phyloP scores from a whole-genome alignment of 2,329 filamentous ascomycete species.

The Fusarium continuum region DNA sequence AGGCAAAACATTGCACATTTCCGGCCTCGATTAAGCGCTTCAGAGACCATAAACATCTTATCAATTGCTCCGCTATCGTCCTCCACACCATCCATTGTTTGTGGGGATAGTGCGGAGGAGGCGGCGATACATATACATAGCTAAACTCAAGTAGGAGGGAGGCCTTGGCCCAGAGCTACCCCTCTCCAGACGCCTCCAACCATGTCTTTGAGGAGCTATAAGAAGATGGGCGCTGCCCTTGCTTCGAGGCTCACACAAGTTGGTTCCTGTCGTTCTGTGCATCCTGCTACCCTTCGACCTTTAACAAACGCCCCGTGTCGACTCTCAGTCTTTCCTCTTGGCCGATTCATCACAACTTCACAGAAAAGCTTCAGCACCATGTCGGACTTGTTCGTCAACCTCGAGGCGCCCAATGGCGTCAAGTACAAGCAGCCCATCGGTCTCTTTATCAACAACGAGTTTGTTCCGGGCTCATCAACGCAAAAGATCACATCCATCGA shows the following conservation, averaged over 20 bases:
- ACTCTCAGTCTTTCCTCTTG: conserved; percentile 13
- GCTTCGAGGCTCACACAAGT: conserved; percentile 1
- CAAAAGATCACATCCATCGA: conserved; percentile 44
- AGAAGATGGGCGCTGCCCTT: conserved; percentile 34
- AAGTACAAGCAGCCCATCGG: conserved; percentile 78
- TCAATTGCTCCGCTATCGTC: conserved; percentile 14
- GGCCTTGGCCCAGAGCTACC: conserved; percentile 16
- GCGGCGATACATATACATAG: conserved; percentile 13
- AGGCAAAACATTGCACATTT: conserved; percentile 25
- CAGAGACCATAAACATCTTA: not conserved
- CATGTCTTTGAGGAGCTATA: conserved; percentile 26
- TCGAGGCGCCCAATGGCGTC: conserved; percentile 80
- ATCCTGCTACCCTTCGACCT: conserved; percentile 2
- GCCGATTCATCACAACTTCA: conserved; percentile 14
- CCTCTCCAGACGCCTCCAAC: conserved; percentile 20
- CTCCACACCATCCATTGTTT: conserved; percentile 12
- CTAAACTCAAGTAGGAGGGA: conserved; percentile 12
- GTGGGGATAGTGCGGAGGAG: conserved; percentile 27
- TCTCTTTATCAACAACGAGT: conserved; percentile 87
- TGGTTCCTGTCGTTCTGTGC: conserved; percentile 6
- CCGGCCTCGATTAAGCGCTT: not conserved
- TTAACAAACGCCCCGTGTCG: conserved; percentile 11
- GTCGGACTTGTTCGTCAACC: conserved; percentile 56
- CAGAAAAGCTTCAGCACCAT: conserved; percentile 34
- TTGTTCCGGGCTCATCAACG: conserved; percentile 58